Base-by-base conservation (phyloP, 75 land plant genomes). In the Cryptomeria japonica region DNA sequence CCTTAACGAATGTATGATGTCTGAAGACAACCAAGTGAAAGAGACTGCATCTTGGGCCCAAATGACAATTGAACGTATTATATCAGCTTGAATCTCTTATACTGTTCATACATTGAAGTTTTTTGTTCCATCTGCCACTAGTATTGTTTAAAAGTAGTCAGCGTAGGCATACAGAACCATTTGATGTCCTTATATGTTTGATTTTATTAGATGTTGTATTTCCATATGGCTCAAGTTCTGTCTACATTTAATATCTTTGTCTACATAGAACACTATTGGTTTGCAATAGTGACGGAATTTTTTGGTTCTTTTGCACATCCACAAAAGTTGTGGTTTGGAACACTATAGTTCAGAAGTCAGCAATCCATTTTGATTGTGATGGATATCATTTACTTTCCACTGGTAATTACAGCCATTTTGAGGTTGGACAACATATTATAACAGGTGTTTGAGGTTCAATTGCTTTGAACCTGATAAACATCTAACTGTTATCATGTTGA, bases 11-110 rank as follows among this genome's bases (percentile, higher is more conserved):
- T 95, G 96, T 90, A 83, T 89, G 46, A 86, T 89, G 41, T 93
- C 95, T 68, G 95, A 94, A 15, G 94, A 95, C 85, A 92, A 91
- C 55, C 95, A 93, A 88, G 86, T 95, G 84, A 95, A 94, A 86
- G 96, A 95, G 76, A 95, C 96, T n/a, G 96, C 96, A n/a, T 89
- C 90, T 83, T 95, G 96, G 96, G 93, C 96, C 2, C 93, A 92
- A 84, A 88, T 86, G 16, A 94, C 93, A 86, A 92, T 95, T 75
- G 44, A 55, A 18, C 91, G 95, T 25, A 79, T 92, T n/a, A 4
- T 92, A 19, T 88, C 85, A 36, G 87, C 92, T 15, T 89, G 83
- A 86, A 44, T 82, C 5, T 14, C 12, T 44, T 13, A 44, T 28
- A 82, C 32, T 46, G 53, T 82, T 14, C 32, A 82, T 82, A 46